A percentile compares a stretch with the other conserved stretches of the same genome.
phyloP scores from a whole-genome alignment of 2,329 filamentous ascomycete species.

The Lecanicillium sp. region DNA sequence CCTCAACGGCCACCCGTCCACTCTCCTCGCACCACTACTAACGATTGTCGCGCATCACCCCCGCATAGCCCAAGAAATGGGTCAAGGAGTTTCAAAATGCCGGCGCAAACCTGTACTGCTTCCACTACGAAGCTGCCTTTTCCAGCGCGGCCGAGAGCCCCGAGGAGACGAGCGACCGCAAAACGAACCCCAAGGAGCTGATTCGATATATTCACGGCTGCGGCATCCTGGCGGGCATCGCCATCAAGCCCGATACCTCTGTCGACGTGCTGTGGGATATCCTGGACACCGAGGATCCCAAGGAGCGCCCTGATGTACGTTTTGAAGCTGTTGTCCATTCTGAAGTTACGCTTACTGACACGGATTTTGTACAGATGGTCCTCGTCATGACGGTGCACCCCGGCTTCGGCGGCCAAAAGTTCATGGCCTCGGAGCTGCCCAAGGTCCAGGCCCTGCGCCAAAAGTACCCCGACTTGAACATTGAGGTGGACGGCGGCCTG shows the following conservation, averaged over 20 bases:
- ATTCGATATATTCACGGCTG: conserved; percentile 85
- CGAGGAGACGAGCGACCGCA: conserved; percentile 56
- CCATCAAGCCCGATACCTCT: conserved; percentile 85
- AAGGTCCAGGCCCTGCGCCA: conserved; percentile 81
- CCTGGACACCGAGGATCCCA: conserved; percentile 61
- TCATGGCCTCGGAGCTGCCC: conserved; percentile 92
- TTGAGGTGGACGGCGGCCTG: conserved; percentile 92
- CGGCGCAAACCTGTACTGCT: conserved; percentile 98
- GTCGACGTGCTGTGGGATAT: conserved; percentile 92
- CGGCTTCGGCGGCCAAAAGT: conserved; percentile 95
- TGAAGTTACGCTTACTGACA: too few species aligned
- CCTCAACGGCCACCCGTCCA: too few species aligned
- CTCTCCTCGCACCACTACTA: too few species aligned
- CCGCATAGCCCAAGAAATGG: conserved; percentile 99
- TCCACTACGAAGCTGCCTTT: conserved; percentile 96
- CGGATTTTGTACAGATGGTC: conserved; percentile 64
- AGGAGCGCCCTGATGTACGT: conserved; percentile 83
- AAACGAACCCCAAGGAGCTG: conserved; percentile 76
- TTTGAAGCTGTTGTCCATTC: too few species aligned
- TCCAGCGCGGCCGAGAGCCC: conserved; percentile 80
- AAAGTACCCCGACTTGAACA: conserved; percentile 86
- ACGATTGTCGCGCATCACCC: too few species aligned
- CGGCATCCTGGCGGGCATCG: conserved; percentile 86
- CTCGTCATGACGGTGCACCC: conserved; percentile 98
- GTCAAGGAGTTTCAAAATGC: conserved; percentile 90